phyloP scores from a whole-genome alignment of 331 rosid genomes.

The Erythrophleum ivorense region DNA sequence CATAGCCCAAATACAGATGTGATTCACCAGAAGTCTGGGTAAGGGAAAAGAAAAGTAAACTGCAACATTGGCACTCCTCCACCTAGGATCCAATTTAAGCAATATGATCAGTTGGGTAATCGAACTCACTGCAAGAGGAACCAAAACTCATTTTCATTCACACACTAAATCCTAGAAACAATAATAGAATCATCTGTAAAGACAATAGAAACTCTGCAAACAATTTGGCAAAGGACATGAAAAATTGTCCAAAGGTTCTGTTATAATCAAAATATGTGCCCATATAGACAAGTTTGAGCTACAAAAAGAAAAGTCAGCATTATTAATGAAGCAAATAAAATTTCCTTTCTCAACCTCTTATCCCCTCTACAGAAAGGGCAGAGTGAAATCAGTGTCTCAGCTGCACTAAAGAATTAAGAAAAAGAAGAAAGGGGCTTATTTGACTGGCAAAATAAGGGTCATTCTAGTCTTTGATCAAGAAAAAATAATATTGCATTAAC shows the following conservation, averaged over 20 bases:
- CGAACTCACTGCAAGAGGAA: conserved; percentile 52
- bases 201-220: not conserved
- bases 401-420: not conserved
- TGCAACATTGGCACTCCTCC: conserved; percentile 38
- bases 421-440: not conserved
- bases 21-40: conserved; percentile 39
- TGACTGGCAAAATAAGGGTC: not conserved
- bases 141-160: conserved; percentile 20
- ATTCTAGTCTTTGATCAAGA: not conserved
- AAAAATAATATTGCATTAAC: not conserved
- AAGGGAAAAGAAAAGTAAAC: conserved; percentile 49
- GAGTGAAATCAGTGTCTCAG: not conserved
- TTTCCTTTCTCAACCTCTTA: not conserved
- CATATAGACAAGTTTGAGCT: not conserved
- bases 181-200: not conserved
- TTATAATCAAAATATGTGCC: conserved; percentile 18
- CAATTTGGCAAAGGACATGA: not conserved
- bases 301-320: not conserved
- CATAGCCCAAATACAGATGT: conserved; percentile 38
- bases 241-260: not conserved
- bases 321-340: not conserved
- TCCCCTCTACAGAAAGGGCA: not conserved
- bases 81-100: conserved; percentile 37
- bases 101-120: conserved; percentile 36
- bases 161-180: not conserved